Evolutionary conservation across 2,329 filamentous ascomycete species (phyloP).

Genomic region (Clonostachys chloroleuca): DNA sequence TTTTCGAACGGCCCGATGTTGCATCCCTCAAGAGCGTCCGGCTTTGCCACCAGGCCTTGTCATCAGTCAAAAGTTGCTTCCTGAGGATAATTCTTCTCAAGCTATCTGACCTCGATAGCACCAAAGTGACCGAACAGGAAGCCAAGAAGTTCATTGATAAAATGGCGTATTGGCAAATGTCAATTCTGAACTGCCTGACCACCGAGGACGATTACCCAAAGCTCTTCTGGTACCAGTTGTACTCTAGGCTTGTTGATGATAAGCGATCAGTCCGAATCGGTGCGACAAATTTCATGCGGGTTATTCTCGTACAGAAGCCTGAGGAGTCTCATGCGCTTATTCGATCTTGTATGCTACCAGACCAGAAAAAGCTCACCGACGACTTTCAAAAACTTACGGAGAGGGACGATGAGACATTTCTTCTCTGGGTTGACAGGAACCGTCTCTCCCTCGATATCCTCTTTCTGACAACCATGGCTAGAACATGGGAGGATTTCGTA

Average conservation of each 20-base stretch:
- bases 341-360: constrained; percentile 62
- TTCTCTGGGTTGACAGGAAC: constrained; percentile 78
- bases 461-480: constrained; percentile 78
- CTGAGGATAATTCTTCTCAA: constrained; percentile 75
- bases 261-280: constrained; percentile 64
- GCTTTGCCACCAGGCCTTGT: constrained; percentile 82
- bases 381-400: constrained; percentile 84
- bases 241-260: constrained; percentile 76
- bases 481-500: constrained; percentile 86
- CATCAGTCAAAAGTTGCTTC: constrained; percentile 71
- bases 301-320: constrained; percentile 89
- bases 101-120: constrained; percentile 77
- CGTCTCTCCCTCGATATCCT: constrained; percentile 72
- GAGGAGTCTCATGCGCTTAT: constrained; percentile 73
- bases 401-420: constrained; percentile 82
- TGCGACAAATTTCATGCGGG: constrained; percentile 83
- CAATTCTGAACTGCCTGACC: constrained; percentile 75
- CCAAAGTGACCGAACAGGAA: constrained; percentile 52
- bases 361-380: constrained; percentile 66
- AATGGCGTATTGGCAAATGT: constrained; percentile 92
- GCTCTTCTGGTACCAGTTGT: constrained; percentile 88
- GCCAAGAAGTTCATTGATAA: constrained; percentile 73
- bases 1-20: constrained; percentile 81
- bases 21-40: constrained; percentile 79
- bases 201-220: constrained; percentile 78